Conservation (phyloP, 2,329 filamentous ascomycete genomes). For the Arthrinium phaeospermum region DNA sequence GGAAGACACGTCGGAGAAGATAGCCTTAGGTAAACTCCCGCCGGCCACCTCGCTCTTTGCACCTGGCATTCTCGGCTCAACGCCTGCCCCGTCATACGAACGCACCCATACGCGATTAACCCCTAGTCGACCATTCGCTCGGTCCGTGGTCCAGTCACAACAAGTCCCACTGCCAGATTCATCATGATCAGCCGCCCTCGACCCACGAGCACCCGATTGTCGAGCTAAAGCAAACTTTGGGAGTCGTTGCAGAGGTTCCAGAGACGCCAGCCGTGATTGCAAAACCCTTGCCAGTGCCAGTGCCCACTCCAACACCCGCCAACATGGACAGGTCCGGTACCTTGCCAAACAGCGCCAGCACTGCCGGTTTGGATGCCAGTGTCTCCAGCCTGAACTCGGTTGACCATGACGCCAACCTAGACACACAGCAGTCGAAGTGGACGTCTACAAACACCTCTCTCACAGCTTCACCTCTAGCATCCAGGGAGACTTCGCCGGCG, state of each 20-base stretch:
- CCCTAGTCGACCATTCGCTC: constrained; percentile 15
- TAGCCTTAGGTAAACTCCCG: not conserved
- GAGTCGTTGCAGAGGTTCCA: constrained; percentile 21
- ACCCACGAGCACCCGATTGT: constrained; percentile 20
- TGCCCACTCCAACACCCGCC: constrained; percentile 21
- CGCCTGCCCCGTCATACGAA: constrained; percentile 14
- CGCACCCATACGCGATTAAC: not conserved
- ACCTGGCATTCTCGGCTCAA: constrained; percentile 8
- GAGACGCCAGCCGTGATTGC: constrained; percentile 19
- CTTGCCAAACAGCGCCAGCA: constrained; percentile 34
- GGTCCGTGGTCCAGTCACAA: constrained; percentile 14
- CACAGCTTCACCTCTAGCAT: constrained; percentile 37
- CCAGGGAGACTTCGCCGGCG: constrained; percentile 39
- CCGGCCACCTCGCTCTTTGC: not conserved
- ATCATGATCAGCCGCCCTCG: constrained; percentile 24
- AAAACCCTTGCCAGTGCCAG: constrained; percentile 10
- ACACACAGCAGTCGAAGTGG: constrained; percentile 40
- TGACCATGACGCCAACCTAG: constrained; percentile 39
- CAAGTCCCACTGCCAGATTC: constrained; percentile 11
- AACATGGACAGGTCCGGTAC: constrained; percentile 26
- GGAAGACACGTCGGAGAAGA: constrained; percentile 3
- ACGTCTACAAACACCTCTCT: constrained; percentile 39
- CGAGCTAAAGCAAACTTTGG: constrained; percentile 24
- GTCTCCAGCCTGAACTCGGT: constrained; percentile 39
- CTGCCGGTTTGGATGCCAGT: constrained; percentile 39